Evolutionary conservation across 2,329 filamentous ascomycete genomes (phyloP).

Genomic region (Cordyceps tenuipes): DNA sequence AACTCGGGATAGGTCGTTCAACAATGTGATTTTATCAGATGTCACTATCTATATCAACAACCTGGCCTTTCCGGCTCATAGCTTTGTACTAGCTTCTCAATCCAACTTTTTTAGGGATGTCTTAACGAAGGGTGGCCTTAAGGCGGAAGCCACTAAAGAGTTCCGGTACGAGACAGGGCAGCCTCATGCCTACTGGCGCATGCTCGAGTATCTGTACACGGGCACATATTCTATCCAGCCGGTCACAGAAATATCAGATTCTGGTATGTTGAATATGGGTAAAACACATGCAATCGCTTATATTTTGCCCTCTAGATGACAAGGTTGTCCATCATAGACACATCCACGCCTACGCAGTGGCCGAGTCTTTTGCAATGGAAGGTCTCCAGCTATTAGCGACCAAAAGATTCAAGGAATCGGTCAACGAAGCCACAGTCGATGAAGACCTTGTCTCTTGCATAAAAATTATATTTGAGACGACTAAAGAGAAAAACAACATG

Average conservation of each 20-base stretch:
- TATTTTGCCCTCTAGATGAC: not conserved
- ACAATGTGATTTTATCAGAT: not conserved
- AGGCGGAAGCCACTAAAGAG: not conserved
- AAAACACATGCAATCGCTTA: not conserved
- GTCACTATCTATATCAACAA: not conserved
- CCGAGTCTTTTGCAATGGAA: not conserved
- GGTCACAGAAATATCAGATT: not conserved
- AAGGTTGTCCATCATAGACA: not conserved
- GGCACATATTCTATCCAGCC: not conserved
- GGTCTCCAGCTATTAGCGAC: not conserved
- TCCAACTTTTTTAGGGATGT: not conserved
- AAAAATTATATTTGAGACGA: not conserved
- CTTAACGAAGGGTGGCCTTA: not conserved
- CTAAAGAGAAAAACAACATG: not conserved
- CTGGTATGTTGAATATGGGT: not conserved
- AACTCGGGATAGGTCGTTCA: not conserved
- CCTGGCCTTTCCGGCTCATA: not conserved
- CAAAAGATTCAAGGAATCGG: not conserved
- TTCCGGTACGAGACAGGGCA: not conserved
- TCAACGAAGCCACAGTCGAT: not conserved
- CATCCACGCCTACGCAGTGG: not conserved
- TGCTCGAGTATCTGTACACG: constrained; percentile 6
- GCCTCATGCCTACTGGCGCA: constrained; percentile 4
- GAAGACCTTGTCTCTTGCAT: not conserved
- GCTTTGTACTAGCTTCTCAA: constrained; percentile 3